Percentiles rank a stretch among this genome's conserved stretches.
phyloP scores from a whole-genome alignment of 2,329 filamentous ascomycete genomes.

The Emergomyces orientalis region DNA sequence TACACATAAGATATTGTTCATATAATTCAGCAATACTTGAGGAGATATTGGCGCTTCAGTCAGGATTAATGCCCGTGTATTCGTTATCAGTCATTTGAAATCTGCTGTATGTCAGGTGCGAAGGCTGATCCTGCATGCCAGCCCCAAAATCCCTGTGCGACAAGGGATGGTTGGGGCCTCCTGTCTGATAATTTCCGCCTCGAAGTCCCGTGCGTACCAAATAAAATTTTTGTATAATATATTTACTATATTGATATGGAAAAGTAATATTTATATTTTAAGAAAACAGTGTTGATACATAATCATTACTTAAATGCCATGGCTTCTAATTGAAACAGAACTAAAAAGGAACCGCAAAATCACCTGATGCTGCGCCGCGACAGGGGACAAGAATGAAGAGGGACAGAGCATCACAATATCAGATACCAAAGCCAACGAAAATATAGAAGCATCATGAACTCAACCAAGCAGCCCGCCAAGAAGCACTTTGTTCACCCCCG shows the following conservation, averaged over 20 bases:
- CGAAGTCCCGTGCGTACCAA: background rate
- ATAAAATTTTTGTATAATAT: background rate
- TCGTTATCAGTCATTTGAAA: background rate
- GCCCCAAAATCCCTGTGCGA: background rate
- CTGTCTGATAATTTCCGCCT: background rate
- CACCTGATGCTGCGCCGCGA: background rate
- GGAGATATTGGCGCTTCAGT: background rate
- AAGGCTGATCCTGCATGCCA: background rate
- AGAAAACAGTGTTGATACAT: background rate
- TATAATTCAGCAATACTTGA: background rate
- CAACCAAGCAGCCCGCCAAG: constrained; percentile 67
- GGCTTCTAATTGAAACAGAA: background rate
- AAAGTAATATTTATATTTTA: background rate
- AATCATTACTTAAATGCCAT: background rate
- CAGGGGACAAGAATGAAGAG: no score
- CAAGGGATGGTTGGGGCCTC: background rate
- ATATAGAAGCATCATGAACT: background rate
- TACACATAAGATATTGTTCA: background rate
- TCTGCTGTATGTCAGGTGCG: background rate
- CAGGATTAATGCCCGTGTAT: background rate
- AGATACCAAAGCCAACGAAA: background rate
- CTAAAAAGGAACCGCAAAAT: background rate
- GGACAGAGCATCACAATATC: background rate
- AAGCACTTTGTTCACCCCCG: constrained; percentile 79
- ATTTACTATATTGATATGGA: background rate